Evolutionary conservation across 1,284 basidiomycete genomes (phyloP).

Genomic region (Sporisorium scitamineum): DNA sequence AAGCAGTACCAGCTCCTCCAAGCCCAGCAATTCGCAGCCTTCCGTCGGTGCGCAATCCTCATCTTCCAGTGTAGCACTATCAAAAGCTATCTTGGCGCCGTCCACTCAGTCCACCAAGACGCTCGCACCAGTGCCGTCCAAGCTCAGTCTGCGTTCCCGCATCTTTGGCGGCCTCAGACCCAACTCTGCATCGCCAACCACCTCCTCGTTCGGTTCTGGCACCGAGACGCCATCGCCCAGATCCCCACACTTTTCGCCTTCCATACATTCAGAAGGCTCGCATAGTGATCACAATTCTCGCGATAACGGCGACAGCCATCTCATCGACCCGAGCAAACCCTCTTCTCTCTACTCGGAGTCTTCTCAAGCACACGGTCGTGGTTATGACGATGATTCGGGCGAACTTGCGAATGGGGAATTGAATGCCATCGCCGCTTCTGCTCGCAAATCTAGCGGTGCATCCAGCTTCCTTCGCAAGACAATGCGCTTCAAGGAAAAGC

Average conservation of each 20-base stretch:
- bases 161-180: slow-evolving; percentile 40
- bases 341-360: slow-evolving; percentile 13
- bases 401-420: background rate
- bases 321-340: slow-evolving; percentile 4
- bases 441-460: slow-evolving; percentile 29
- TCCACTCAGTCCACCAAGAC: background rate
- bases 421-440: background rate
- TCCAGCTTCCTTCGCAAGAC: slow-evolving; percentile 43
- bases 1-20: slow-evolving; percentile 24
- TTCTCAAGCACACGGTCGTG: slow-evolving; percentile 11
- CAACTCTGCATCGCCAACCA: slow-evolving; percentile 18
- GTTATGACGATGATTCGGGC: slow-evolving; percentile 15
- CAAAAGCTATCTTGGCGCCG: background rate
- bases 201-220: slow-evolving; percentile 22
- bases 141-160: slow-evolving; percentile 38
- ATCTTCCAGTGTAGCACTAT: background rate
- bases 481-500: slow-evolving; percentile 48
- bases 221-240: slow-evolving; percentile 31
- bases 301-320: slow-evolving; percentile 5
- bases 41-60: background rate
- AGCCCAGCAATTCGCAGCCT: background rate
- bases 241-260: slow-evolving; percentile 27
- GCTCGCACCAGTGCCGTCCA: slow-evolving; percentile 15
- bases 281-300: slow-evolving; percentile 19
- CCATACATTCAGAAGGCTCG: slow-evolving; percentile 31